Evolutionary conservation across 2,329 filamentous ascomycete genomes (phyloP).

Genomic region (Calonectria multiphialidica): DNA sequence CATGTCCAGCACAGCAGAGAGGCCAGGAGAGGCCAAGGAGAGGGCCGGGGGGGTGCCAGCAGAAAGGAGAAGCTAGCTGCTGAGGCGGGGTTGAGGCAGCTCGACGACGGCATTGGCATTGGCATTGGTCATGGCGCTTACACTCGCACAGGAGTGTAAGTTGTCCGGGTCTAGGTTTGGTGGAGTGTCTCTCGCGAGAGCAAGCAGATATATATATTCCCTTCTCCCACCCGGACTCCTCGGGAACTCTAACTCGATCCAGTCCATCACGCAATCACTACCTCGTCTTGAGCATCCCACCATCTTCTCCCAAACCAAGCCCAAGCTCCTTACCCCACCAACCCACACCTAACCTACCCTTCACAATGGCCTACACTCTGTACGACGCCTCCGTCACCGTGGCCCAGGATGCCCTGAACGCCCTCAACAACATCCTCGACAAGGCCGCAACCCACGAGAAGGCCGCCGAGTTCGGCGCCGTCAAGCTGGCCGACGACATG

Average conservation of each 20-base stretch:
- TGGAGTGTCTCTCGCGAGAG: not conserved
- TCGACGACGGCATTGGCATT: not conserved
- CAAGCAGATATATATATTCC: constrained; percentile 32
- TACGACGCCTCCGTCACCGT: constrained; percentile 54
- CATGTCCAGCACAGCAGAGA: not conserved
- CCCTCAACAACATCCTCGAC: constrained; percentile 50
- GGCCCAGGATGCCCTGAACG: constrained; percentile 47
- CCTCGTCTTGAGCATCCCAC: constrained; percentile 21
- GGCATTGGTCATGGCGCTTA: not conserved
- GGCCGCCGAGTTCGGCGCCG: constrained; percentile 47
- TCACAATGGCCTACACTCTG: constrained; percentile 54
- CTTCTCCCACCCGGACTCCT: constrained; percentile 1
- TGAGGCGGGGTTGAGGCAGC: not conserved
- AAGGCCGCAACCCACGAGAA: constrained; percentile 48
- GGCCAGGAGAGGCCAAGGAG: constrained; percentile 24
- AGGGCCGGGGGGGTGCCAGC: not conserved
- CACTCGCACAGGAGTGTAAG: not conserved
- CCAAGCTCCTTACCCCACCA: not conserved
- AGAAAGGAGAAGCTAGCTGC: too few species aligned
- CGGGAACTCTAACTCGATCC: constrained; percentile 8
- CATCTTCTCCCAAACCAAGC: not conserved
- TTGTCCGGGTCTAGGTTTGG: not conserved
- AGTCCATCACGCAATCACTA: constrained; percentile 34
- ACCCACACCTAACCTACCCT: not conserved
- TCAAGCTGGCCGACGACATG: constrained; percentile 55